Percentiles rank a stretch among this genome's conserved stretches.
Conservation (phyloP, 768 basidiomycete species). For the Boletus eberwhitei region DNA sequence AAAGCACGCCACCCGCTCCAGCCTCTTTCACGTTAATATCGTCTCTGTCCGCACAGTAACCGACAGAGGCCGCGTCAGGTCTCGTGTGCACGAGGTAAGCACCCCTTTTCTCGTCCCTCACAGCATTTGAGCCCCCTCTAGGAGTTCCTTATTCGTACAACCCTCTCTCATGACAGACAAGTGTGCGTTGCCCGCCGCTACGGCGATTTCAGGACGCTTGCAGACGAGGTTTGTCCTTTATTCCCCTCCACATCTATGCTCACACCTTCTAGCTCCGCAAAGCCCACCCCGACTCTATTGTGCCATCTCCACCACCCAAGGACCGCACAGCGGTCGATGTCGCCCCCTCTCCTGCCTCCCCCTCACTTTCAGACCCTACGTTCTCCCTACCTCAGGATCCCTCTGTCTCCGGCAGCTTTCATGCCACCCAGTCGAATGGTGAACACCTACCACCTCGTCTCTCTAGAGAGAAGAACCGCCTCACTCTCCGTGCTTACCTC, state of each 20-base stretch:
- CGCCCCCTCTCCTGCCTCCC: slow-evolving; percentile 24
- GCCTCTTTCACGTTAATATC: slow-evolving; percentile 86
- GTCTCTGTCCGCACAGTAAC: slow-evolving; percentile 80
- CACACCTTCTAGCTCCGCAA: slow-evolving; percentile 65
- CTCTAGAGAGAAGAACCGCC: slow-evolving; percentile 88
- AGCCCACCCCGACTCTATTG: slow-evolving; percentile 77
- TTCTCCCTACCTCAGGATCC: slow-evolving; percentile 62
- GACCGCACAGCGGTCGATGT: slow-evolving; percentile 71
- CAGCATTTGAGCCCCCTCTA: slow-evolving; percentile 30
- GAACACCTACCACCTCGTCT: slow-evolving; percentile 39
- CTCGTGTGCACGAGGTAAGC: slow-evolving; percentile 80
- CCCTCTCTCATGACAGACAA: slow-evolving; percentile 66
- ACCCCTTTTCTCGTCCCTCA: background rate
- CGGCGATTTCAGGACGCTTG: slow-evolving; percentile 90
- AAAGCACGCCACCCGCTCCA: slow-evolving; percentile 42
- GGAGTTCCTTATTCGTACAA: slow-evolving; percentile 95
- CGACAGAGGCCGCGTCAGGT: slow-evolving; percentile 83
- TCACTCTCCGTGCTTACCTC: slow-evolving; percentile 93
- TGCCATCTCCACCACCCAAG: slow-evolving; percentile 83
- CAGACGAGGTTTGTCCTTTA: slow-evolving; percentile 61
- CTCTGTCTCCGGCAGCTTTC: slow-evolving; percentile 57
- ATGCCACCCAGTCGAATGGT: background rate
- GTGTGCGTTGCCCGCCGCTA: slow-evolving; percentile 90
- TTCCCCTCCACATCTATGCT: background rate
- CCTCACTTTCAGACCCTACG: slow-evolving; percentile 1